Evolutionary conservation across 306 rosid genomes (phyloP), one percentile per base, ranked within the genome.

Genomic region (Potentilla sterilis): DNA sequence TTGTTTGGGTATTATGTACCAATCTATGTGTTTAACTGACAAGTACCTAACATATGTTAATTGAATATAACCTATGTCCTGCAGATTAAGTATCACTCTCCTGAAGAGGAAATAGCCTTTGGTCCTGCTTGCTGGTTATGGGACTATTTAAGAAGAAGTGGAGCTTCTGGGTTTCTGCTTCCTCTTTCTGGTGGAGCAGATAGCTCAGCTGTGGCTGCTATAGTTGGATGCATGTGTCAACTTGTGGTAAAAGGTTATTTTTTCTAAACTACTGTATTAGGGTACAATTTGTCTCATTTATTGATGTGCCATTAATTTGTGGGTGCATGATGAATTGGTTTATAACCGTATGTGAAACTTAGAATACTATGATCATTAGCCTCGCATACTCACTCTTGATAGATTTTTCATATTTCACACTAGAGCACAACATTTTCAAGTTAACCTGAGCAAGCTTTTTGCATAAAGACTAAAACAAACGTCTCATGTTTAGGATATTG

Each of bases 131-230:
- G 99, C 88, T 95, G 97, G 99, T 82, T 95, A 81, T 95, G 97
- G 99, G 99, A 95, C 85, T 95, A 90, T 81, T 79, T 95, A 77
- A 87, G 99, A 88, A 89, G 99, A 83, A 92, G 98, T 22, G 98
- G 98, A 83, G 99, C 99, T 69, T 95, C 97, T 76, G 99, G 99
- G 64, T 95, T 95, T 88, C 86, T 95, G 86, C 98, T 95, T 73
- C 99, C 99, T 69, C 96, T 95, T 73, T 95, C 97, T 58, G 99
- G 99, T 74, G 99, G 99, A 77, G 99, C 99, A 64, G 99, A 95
- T 85, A 92, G 98, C 88, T 95, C 97, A 51, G 81, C 98, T 47
- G 99, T 95, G 15, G 98, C 99, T 74, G 97, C 97, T 16, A 90
- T 95, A 80, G 99, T 92, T 78, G 98, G 98, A 68, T 92, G 93